phyloP scores from a whole-genome alignment of 2,329 filamentous ascomycete species.

The Diaporthe sp. region DNA sequence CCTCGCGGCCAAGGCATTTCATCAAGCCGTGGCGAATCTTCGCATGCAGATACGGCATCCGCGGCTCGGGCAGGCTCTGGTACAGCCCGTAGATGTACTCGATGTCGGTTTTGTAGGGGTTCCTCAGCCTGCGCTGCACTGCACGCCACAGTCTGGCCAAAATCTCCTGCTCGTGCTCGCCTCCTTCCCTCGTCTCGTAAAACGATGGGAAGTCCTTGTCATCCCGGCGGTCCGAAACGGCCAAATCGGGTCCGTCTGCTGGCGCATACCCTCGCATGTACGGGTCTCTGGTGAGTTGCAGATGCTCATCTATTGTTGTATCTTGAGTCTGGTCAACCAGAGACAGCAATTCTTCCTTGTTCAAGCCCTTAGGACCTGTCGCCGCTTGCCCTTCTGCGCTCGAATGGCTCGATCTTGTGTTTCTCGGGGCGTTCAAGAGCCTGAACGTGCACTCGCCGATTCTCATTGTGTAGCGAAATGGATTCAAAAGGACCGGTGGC shows the following conservation, averaged over 20 bases:
- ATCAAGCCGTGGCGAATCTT: conserved; percentile 74
- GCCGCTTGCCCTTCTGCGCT: conserved; percentile 1
- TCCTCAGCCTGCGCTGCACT: conserved; percentile 58
- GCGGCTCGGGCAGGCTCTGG: conserved; percentile 63
- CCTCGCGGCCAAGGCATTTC: conserved; percentile 75
- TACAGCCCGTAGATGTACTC: conserved; percentile 66
- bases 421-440: conserved; percentile 19
- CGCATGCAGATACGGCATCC: conserved; percentile 64
- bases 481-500: conserved; percentile 30
- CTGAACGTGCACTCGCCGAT: conserved; percentile 21
- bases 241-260: conserved; percentile 62
- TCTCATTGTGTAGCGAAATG: conserved; percentile 16
- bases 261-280: conserved; percentile 68
- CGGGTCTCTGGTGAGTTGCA: conserved; percentile 66
- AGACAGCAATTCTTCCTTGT: conserved; percentile 63
- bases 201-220: conserved; percentile 63
- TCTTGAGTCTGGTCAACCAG: conserved; percentile 66
- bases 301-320: conserved; percentile 65
- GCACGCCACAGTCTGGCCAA: conserved; percentile 58
- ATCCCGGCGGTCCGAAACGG: conserved; percentile 64
- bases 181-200: conserved; percentile 55
- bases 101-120: conserved; percentile 55
- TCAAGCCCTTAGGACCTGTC: conserved; percentile 27
- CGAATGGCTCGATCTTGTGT: conserved; percentile 38
- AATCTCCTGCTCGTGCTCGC: conserved; percentile 52